Base-by-base conservation (phyloP, 2,329 filamentous ascomycete genomes). In the Colletotrichum destructivum region DNA sequence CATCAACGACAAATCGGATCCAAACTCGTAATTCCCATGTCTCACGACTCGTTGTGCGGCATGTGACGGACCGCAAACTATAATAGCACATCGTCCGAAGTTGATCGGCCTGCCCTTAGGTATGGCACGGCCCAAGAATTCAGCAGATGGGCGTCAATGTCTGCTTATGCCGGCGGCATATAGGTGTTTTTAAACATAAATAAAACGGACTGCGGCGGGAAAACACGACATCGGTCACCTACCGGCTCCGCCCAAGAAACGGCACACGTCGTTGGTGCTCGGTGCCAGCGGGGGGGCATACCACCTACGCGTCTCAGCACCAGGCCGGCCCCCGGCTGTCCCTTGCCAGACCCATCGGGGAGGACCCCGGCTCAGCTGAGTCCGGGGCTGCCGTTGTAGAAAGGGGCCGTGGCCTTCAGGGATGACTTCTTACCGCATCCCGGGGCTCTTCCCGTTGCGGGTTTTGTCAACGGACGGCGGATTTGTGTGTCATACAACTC, bases 31-130 rank as follows among this genome's bases (percentile, higher is more conserved):
- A 31, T 12, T 31, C 38, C 31, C 51, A 13, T 47, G 12, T 23
- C 35, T 31, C 13, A 12, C 15, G 35, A n/a, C 35, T 38, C n/a
- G 11, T 3, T 16, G 8, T 11, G 13, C 13, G 18, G 23, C 18
- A 26, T 35, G 56, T 26, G 44, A 15, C 18, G 6, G n/a, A 26
- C 5, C 23, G 21, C 40, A 23, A 26, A 57, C 62, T 23, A 38
- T 21, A 44, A 63, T 54, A 61, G 49, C 26, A 23, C 42, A 40
- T 35, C 52, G 38, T 69, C 31, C 51, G 44, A 69, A 23, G 49
- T 46, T 49, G 42, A 44, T 49, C 42, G 52, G 64, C 64, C 66
- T 35, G 49, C 23, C 38, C 54, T 46, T 21, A 46, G 42, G 7
- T 38, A 13, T 40, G 66, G 38, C 54, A 66, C 46, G 46, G 3